Conservation (phyloP, 2,329 filamentous ascomycete genomes). For the Paecilomyces formosus region DNA sequence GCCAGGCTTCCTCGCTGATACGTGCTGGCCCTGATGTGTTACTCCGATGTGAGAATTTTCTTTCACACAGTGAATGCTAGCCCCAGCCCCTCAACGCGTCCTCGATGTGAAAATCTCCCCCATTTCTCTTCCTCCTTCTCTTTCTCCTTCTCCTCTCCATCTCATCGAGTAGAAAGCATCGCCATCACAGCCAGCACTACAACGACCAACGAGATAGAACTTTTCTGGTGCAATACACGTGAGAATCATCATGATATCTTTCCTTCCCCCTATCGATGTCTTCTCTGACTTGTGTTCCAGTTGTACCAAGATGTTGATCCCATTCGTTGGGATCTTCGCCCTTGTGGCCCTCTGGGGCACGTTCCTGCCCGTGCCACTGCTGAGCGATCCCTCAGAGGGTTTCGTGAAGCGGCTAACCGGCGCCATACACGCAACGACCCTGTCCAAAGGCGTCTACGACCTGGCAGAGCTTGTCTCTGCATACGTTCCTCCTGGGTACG, state of each 20-base stretch:
- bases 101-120: neutral
- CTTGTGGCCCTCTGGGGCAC: slow-evolving; percentile 17
- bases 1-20: neutral
- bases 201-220: neutral
- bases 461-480: slow-evolving; percentile 6
- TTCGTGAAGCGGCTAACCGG: slow-evolving; percentile 10
- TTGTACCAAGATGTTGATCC: slow-evolving; percentile 12
- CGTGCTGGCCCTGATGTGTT: neutral
- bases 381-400: slow-evolving; percentile 11
- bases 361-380: slow-evolving; percentile 13
- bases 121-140: neutral
- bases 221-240: neutral
- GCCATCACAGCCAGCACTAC: neutral
- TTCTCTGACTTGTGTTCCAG: neutral
- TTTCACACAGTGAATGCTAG: neutral
- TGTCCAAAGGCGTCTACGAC: slow-evolving; percentile 10
- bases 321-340: slow-evolving; percentile 13
- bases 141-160: neutral
- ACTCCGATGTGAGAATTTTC: neutral
- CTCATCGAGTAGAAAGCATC: slow-evolving; percentile 1
- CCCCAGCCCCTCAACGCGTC: neutral
- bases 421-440: slow-evolving; percentile 8
- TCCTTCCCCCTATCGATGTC: neutral
- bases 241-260: neutral
- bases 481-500: slow-evolving; percentile 3